Base-by-base conservation (phyloP, 768 basidiomycete genomes). In the Boletus sensibilis region DNA sequence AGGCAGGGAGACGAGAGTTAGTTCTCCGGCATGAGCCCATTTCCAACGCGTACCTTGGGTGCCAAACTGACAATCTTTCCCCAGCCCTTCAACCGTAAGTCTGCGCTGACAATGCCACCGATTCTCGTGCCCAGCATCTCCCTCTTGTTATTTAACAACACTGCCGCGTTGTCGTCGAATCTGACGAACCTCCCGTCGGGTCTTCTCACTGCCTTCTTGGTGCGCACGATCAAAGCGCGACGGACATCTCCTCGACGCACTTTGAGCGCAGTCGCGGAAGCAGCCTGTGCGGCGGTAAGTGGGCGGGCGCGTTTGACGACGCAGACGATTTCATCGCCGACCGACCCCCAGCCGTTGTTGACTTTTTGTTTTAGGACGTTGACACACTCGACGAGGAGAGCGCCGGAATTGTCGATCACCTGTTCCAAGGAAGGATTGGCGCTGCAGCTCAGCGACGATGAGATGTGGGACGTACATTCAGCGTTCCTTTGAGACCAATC, bases 351-450 rank as follows among this genome's bases (percentile, higher is more conserved):
- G 42, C 95, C 95, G 64, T 94, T 91, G 71, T 92, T 95, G 64
- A 94, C 92, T 74, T 98, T 98, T 70, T 92, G 86, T 74, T 98
- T 98, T 55, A 97, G 80, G 29, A 98, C 85, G 72, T 98, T 97
- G 70, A 98, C 92, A 68, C 94, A 97, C 78, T 98, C 96, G 40
- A 94, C 87, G 58, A 96, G 77, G 59, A 98, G 80, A 8, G 93
- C 95, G 33, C 96, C 96, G 7, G 96, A 94, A 74, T 98, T 98
- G 79, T 98, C 96, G 72, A 98, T 97, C 61, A 93, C 87, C 92
- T 94, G 54, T 35, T 35, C n/a, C 16, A 34, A 31, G 6, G 9
- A 14, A 16, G 57, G 12, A 52, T 60, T 27, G 35, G 14, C n/a
- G 8, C 59, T 38, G 34, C n/a, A n/a, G n/a, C 49, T 41, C 35